Conservation (phyloP, 2,329 filamentous ascomycete species). For the Colletotrichum lini region DNA sequence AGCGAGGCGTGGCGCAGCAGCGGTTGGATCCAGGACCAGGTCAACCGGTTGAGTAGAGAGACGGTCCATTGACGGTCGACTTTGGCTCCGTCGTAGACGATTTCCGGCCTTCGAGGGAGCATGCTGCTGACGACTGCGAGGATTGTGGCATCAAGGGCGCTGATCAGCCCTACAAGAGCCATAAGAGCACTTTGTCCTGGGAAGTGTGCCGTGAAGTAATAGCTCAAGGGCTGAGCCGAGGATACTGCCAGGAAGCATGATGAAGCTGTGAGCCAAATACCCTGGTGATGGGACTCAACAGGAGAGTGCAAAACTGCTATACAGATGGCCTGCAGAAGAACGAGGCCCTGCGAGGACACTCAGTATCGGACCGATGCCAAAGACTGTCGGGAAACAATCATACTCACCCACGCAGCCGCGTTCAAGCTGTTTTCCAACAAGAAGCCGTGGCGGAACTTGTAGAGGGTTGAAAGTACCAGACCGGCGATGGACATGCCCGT, state of each 20-base stretch:
- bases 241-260: constrained; percentile 56
- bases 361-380: too few relatives aligned
- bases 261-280: constrained; percentile 61
- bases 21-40: constrained; percentile 73
- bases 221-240: too few relatives aligned
- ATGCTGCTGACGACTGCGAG: constrained; percentile 67
- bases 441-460: not conserved
- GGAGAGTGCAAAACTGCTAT: constrained; percentile 64
- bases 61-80: constrained; percentile 76
- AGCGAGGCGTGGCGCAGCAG: constrained; percentile 68
- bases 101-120: constrained; percentile 76
- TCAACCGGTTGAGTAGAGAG: constrained; percentile 72
- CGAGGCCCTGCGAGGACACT: constrained; percentile 45
- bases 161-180: not conserved
- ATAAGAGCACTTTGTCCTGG: not conserved
- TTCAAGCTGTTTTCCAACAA: not conserved
- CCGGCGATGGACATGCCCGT: not conserved
- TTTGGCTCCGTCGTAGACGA: constrained; percentile 70
- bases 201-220: too few relatives aligned
- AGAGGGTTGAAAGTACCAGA: not conserved
- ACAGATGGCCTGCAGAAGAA: constrained; percentile 65
- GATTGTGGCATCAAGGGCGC: constrained; percentile 53
- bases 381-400: too few relatives aligned
- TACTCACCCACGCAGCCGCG: not conserved
- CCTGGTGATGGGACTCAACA: constrained; percentile 66